Evolutionary conservation across 495 filamentous ascomycete species (phyloP).

Genomic region (Penicillium pancosmium): DNA sequence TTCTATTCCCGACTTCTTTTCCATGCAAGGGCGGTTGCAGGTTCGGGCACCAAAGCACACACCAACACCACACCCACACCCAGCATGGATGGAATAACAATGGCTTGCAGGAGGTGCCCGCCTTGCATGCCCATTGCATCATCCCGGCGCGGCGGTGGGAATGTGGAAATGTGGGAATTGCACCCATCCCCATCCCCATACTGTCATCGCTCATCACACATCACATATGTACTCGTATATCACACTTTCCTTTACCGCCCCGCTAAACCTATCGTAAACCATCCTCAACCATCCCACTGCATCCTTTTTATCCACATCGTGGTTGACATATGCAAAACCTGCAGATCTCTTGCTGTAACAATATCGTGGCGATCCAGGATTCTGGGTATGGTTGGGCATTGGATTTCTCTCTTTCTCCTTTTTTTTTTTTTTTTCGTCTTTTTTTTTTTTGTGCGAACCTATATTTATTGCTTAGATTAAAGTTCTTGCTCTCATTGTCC

Average conservation of each 20-base stretch:
- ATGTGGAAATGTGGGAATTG: neutral
- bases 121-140: conserved; percentile 26
- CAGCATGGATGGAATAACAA: neutral
- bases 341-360: conserved; percentile 9
- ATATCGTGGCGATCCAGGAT: neutral
- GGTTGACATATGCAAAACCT: conserved; percentile 18
- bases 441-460: too few species aligned
- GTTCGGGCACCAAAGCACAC: conserved; percentile 12
- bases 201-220: neutral
- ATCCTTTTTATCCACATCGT: conserved; percentile 8
- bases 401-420: neutral
- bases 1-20: neutral
- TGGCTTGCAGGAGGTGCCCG: conserved; percentile 24
- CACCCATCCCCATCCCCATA: too few species aligned
- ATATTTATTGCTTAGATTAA: neutral
- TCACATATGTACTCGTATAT: neutral
- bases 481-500: neutral
- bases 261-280: neutral
- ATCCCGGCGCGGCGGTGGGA: conserved; percentile 12
- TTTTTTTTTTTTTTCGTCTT: too few species aligned
- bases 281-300: too few species aligned
- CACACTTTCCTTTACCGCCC: neutral
- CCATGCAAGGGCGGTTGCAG: neutral
- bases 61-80: too few species aligned
- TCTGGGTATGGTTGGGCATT: neutral